phyloP scores from a whole-genome alignment of 192 early-diverging fungal species.

The Pilaira anomala region DNA sequence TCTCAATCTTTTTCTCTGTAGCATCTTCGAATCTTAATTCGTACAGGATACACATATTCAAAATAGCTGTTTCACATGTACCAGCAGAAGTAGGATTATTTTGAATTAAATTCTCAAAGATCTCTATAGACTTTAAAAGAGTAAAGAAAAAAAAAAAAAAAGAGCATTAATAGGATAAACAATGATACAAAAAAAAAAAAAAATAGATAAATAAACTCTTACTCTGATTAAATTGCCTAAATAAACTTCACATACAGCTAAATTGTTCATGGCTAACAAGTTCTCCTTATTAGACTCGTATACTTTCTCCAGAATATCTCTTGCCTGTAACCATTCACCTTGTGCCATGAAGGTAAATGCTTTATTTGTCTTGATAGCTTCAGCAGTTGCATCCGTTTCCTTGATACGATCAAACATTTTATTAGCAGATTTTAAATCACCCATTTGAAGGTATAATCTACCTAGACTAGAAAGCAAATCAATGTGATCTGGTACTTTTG shows the following conservation, averaged over 20 bases:
- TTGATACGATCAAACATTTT: slow-evolving; percentile 22
- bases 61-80: slow-evolving; percentile 42
- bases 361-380: slow-evolving; percentile 38
- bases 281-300: slow-evolving; percentile 44
- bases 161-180: not conserved
- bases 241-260: slow-evolving; percentile 50
- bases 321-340: slow-evolving; percentile 43
- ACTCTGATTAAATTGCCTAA: slow-evolving; percentile 39
- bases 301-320: slow-evolving; percentile 38
- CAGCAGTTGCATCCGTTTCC: slow-evolving; percentile 10
- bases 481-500: slow-evolving; percentile 23
- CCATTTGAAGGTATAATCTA: slow-evolving; percentile 48
- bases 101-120: slow-evolving; percentile 39
- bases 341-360: slow-evolving; percentile 39
- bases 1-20: slow-evolving; percentile 37
- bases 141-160: not conserved
- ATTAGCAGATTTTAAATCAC: slow-evolving; percentile 34
- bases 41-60: slow-evolving; percentile 53
- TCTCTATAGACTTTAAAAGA: slow-evolving; percentile 31
- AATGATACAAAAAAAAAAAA: not conserved
- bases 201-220: not conserved
- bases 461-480: slow-evolving; percentile 44
- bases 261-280: slow-evolving; percentile 44
- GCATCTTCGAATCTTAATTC: slow-evolving; percentile 47
- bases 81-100: slow-evolving; percentile 44